phyloP scores from a whole-genome alignment of 1,139 yeast species.

The Spathaspora sp. region DNA sequence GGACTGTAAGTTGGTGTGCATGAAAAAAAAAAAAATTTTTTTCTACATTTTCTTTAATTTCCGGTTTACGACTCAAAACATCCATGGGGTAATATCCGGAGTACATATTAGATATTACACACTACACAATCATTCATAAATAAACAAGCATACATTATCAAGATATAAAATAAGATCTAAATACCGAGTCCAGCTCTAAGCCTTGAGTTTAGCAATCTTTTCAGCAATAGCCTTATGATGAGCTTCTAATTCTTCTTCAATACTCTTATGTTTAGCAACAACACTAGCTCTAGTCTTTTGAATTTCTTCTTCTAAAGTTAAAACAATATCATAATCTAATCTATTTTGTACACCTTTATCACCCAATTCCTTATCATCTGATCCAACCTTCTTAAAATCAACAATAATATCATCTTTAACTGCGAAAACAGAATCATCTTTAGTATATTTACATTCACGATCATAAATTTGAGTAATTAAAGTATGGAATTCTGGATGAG shows the following conservation, averaged over 20 bases:
- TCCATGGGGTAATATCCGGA: neutral
- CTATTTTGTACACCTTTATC: constrained; percentile 15
- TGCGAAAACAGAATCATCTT: constrained; percentile 30
- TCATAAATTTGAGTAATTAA: constrained; percentile 29
- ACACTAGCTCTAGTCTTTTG: constrained; percentile 12
- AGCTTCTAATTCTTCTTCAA: constrained; percentile 8
- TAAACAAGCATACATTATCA: neutral
- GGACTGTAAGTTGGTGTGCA: neutral
- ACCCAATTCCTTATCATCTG: constrained; percentile 9
- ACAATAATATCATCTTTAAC: constrained; percentile 30
- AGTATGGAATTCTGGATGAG: constrained; percentile 24
- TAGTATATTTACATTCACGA: constrained; percentile 21
- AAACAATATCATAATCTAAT: constrained; percentile 18
- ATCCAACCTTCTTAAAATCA: constrained; percentile 16
- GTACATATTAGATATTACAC: neutral
- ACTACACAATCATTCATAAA: too few relatives aligned
- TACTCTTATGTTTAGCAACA: constrained; percentile 7
- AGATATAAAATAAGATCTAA: neutral
- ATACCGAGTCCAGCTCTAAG: constrained; percentile 2
- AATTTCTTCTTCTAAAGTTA: constrained; percentile 17
- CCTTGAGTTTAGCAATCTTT: constrained; percentile 6
- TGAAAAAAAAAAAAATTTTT: neutral
- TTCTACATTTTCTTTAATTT: neutral
- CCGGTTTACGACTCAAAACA: neutral
- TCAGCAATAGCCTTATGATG: constrained; percentile 10